phyloP scores from a whole-genome alignment of 305 asterid genomes.

The Coffea humblotiana region DNA sequence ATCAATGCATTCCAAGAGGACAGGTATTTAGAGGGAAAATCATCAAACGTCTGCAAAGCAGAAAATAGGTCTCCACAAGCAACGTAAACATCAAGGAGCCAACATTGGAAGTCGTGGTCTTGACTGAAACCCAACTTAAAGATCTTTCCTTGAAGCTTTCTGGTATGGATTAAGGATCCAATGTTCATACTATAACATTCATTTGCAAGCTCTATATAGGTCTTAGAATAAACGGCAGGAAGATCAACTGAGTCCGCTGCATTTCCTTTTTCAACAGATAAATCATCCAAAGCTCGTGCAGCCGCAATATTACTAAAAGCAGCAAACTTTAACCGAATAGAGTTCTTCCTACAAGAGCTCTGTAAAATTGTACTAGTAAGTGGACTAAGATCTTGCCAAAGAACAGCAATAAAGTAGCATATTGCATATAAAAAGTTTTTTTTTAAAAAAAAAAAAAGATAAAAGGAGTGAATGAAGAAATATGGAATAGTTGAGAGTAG shows the following conservation, averaged over 20 bases:
- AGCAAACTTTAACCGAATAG: conserved; percentile 16
- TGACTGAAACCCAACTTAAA: conserved; percentile 31
- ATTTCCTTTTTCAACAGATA: conserved; percentile 27
- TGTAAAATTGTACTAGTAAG: conserved; percentile 5
- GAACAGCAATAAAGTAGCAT: background rate
- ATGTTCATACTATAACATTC: conserved; percentile 16
- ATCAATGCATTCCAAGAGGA: conserved; percentile 37
- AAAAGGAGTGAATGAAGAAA: background rate
- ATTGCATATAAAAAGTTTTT: background rate
- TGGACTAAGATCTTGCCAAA: background rate
- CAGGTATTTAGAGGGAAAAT: conserved; percentile 30
- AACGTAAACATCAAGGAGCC: conserved; percentile 34
- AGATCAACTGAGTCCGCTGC: conserved; percentile 9
- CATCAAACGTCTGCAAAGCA: conserved; percentile 33
- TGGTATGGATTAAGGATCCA: conserved; percentile 27
- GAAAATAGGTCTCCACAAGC: conserved; percentile 33
- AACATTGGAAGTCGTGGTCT: conserved; percentile 19
- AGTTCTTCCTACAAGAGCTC: conserved; percentile 1
- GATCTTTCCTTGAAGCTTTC: conserved; percentile 36
- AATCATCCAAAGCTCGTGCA: conserved; percentile 22
- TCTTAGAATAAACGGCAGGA: conserved; percentile 12
- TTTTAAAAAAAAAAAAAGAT: background rate
- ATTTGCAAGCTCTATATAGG: conserved; percentile 31
- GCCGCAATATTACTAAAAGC: conserved; percentile 34
- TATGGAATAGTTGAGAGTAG: background rate